phyloP scores from a whole-genome alignment of 345 rosid genomes.

The Populus tremula region DNA sequence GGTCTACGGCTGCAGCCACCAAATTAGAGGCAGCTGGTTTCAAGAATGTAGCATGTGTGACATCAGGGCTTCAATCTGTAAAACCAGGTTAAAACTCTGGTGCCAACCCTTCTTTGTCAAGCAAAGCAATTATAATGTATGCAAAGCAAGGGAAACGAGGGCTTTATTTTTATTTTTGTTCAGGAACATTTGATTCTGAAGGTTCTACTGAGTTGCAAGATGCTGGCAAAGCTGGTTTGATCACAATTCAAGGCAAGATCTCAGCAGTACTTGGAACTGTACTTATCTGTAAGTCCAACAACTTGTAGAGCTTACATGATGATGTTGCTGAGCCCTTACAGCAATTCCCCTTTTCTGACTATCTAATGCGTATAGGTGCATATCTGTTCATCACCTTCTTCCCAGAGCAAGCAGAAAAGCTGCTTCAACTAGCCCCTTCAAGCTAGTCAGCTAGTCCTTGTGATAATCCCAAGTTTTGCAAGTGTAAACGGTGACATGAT shows the following conservation, averaged over 20 bases:
- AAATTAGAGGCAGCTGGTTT: slow-evolving; percentile 75
- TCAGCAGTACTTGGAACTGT: slow-evolving; percentile 91
- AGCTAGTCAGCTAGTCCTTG: slow-evolving; percentile 27
- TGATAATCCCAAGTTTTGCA: slow-evolving; percentile 16
- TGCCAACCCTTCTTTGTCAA: not conserved
- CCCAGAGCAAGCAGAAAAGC: slow-evolving; percentile 90
- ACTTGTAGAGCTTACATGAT: not conserved
- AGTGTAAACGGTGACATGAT: not conserved
- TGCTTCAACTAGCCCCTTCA: slow-evolving; percentile 48
- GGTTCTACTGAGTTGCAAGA: slow-evolving; percentile 68
- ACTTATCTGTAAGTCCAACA: slow-evolving; percentile 66
- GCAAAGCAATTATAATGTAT: not conserved
- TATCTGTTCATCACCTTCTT: slow-evolving; percentile 75
- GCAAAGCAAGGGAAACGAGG: not conserved
- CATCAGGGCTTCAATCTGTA: slow-evolving; percentile 81
- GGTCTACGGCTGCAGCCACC: slow-evolving; percentile 85
- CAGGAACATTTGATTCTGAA: slow-evolving; percentile 76
- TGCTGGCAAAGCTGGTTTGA: slow-evolving; percentile 92
- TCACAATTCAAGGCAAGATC: slow-evolving; percentile 84
- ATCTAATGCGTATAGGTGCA: slow-evolving; percentile 57
- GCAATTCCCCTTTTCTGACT: not conserved
- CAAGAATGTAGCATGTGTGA: slow-evolving; percentile 65
- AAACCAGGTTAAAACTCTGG: slow-evolving; percentile 59
- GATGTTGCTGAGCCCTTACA: not conserved
- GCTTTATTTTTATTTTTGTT: not conserved